Conservation (phyloP, 1,284 basidiomycete species). For the Anthracocystis walkeri region DNA sequence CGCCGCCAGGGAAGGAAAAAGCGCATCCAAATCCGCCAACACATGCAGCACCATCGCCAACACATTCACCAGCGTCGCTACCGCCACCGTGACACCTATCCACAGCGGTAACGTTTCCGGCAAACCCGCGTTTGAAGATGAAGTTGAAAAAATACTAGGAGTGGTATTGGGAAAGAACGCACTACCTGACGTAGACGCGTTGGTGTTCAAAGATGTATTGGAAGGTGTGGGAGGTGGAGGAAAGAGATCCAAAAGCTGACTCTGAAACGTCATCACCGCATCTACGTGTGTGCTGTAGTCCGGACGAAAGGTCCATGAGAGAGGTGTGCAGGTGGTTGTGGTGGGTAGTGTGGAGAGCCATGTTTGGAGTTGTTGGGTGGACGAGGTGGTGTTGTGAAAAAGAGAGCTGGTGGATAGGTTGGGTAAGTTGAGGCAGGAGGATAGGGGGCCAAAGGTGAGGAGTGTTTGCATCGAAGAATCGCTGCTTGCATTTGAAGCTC, state of each 20-base stretch:
- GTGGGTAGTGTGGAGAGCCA: constrained; percentile 20
- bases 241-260: constrained; percentile 20
- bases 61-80: constrained; percentile 13
- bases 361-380: constrained; percentile 6
- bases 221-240: neutral
- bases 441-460: constrained; percentile 31
- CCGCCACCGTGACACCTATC: constrained; percentile 18
- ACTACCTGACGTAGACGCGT: neutral
- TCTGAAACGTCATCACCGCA: constrained; percentile 15
- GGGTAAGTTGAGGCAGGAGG: constrained; percentile 30
- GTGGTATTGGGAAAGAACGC: neutral
- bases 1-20: constrained; percentile 12
- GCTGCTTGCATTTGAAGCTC: neutral
- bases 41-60: constrained; percentile 22
- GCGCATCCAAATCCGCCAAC: constrained; percentile 19
- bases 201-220: neutral
- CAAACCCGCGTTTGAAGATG: neutral
- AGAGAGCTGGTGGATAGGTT: neutral
- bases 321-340: constrained; percentile 8
- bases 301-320: constrained; percentile 20
- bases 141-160: too few relatives aligned
- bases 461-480: constrained; percentile 1
- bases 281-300: constrained; percentile 23
- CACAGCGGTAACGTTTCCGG: constrained; percentile 22
- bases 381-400: neutral